Evolutionary conservation across 345 rosid genomes (phyloP).

Genomic region (Balakata baccata): DNA sequence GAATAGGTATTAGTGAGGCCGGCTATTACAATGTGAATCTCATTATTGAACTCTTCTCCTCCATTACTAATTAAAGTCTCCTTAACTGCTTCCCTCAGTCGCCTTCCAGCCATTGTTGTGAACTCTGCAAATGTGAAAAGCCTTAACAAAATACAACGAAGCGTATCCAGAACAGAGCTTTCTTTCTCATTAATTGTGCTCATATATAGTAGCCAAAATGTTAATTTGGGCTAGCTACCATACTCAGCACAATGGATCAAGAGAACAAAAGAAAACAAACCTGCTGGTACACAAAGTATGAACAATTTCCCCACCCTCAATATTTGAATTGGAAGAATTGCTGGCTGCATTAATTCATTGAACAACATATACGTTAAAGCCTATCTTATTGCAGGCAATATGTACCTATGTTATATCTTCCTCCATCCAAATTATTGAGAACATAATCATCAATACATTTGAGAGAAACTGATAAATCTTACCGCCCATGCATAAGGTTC

Average conservation of each 20-base stretch:
- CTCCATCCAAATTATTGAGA: background rate
- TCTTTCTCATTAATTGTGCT: too few species aligned
- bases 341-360: constrained; percentile 40
- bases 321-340: constrained; percentile 57
- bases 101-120: constrained; percentile 58
- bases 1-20: constrained; percentile 60
- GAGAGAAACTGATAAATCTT: background rate
- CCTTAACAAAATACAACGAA: background rate
- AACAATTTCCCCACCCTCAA: constrained; percentile 46
- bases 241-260: background rate
- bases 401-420: too few species aligned
- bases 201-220: too few species aligned
- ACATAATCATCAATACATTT: background rate
- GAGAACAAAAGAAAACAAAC: constrained; percentile 24
- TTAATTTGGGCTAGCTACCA: too few species aligned
- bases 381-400: background rate
- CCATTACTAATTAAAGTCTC: constrained; percentile 45
- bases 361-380: background rate
- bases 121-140: constrained; percentile 39
- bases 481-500: constrained; percentile 59
- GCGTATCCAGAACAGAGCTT: too few species aligned
- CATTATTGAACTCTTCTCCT: constrained; percentile 39
- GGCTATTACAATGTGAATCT: constrained; percentile 47
- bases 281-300: constrained; percentile 62
- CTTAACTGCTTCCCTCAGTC: constrained; percentile 57